Conservation (phyloP, 2,329 filamentous ascomycete genomes). For the Fusarium penzigii region DNA sequence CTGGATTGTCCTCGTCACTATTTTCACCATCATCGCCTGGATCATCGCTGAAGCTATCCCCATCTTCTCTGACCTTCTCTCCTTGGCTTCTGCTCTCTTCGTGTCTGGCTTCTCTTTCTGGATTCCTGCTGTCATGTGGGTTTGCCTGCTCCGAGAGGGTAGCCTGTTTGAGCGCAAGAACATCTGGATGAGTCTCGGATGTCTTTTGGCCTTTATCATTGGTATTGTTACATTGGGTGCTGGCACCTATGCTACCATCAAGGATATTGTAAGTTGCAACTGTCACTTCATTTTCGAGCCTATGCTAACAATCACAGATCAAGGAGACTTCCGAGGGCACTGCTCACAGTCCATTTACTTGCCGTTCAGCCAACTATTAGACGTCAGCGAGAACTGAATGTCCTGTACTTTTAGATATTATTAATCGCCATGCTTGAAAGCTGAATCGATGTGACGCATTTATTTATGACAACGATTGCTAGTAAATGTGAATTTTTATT, state of each 20-base stretch:
- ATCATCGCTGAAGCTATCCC: not conserved
- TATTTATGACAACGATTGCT: too few relatives aligned
- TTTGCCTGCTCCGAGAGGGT: not conserved
- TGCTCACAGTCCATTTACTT: conserved; percentile 27
- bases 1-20: not conserved
- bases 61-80: not conserved
- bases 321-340: conserved; percentile 14
- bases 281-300: too few relatives aligned
- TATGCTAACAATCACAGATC: conserved; percentile 3
- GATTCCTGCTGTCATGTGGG: not conserved
- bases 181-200: conserved; percentile 13
- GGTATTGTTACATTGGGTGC: conserved; percentile 20
- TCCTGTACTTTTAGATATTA: too few relatives aligned
- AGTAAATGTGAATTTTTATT: too few relatives aligned
- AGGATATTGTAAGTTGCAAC: conserved; percentile 23
- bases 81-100: not conserved
- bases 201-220: conserved; percentile 19
- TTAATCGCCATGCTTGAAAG: too few relatives aligned
- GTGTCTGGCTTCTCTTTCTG: not conserved
- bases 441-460: too few relatives aligned
- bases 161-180: not conserved
- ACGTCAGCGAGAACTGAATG: too few relatives aligned
- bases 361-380: conserved; percentile 6
- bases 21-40: not conserved
- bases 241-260: conserved; percentile 21